phyloP scores from a whole-genome alignment of 345 rosid species.

The Iberis pinnata region DNA sequence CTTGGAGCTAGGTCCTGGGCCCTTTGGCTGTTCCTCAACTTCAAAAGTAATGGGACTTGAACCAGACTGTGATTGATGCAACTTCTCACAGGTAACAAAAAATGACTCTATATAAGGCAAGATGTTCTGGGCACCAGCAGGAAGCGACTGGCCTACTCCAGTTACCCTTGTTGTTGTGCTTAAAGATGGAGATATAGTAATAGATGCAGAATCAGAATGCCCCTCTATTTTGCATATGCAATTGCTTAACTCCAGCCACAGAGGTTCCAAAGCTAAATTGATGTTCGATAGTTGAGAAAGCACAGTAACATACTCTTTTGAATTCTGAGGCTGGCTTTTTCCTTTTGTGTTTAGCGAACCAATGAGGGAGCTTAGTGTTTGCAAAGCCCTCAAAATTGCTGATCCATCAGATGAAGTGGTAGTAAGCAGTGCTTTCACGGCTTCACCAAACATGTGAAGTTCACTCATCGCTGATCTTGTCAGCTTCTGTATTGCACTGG shows the following conservation, averaged over 20 bases:
- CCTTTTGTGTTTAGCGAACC: slow-evolving; percentile 49
- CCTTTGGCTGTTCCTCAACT: slow-evolving; percentile 57
- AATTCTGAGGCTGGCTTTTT: slow-evolving; percentile 41
- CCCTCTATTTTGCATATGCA: slow-evolving; percentile 92
- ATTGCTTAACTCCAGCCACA: slow-evolving; percentile 79
- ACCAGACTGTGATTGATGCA: slow-evolving; percentile 71
- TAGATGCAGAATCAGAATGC: slow-evolving; percentile 57
- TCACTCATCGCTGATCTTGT: slow-evolving; percentile 75
- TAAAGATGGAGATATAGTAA: slow-evolving; percentile 32
- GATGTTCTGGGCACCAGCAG: slow-evolving; percentile 93
- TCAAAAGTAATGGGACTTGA: slow-evolving; percentile 51
- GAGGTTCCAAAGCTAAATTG: slow-evolving; percentile 71
- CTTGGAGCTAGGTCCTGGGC: slow-evolving; percentile 41
- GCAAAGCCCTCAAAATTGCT: slow-evolving; percentile 82
- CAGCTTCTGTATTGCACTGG: slow-evolving; percentile 58
- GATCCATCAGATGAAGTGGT: slow-evolving; percentile 83
- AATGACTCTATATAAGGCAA: slow-evolving; percentile 94
- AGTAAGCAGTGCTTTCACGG: slow-evolving; percentile 68
- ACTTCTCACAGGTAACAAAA: slow-evolving; percentile 79
- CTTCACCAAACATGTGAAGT: slow-evolving; percentile 73
- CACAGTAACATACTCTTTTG: slow-evolving; percentile 50
- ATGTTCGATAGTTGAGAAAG: slow-evolving; percentile 61
- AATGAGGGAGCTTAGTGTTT: slow-evolving; percentile 77
- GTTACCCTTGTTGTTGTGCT: slow-evolving; percentile 46
- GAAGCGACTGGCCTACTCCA: slow-evolving; percentile 69